Evolutionary conservation across 106 monocot species (phyloP).

Genomic region (Dioscorea dumetorum): DNA sequence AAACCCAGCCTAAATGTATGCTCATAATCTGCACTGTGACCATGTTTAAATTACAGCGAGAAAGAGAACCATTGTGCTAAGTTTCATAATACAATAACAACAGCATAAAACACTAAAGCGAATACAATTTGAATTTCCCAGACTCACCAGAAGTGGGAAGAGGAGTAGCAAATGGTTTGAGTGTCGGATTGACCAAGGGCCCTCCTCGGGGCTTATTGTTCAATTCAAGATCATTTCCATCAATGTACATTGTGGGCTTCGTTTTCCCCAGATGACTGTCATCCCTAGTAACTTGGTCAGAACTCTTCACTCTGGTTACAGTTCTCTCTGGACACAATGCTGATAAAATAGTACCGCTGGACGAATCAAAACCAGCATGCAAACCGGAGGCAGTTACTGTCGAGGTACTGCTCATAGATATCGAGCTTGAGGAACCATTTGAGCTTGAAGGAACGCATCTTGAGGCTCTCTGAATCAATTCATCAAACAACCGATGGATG

Average conservation of each 20-base stretch:
- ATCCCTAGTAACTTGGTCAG: conserved; percentile 12
- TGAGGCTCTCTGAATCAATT: conserved; percentile 26
- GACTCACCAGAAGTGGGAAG: conserved; percentile 22
- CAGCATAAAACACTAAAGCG: not conserved
- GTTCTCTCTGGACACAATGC: not conserved
- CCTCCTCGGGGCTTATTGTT: conserved; percentile 5
- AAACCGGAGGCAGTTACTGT: not conserved
- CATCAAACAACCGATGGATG: conserved; percentile 23
- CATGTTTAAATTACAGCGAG: not conserved
- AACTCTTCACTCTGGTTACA: not conserved
- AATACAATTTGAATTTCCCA: not conserved
- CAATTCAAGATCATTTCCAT: conserved; percentile 7
- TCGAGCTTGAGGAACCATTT: not conserved
- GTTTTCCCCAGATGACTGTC: conserved; percentile 26
- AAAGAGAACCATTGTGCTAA: not conserved
- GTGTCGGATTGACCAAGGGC: conserved; percentile 13
- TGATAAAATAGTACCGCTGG: not conserved
- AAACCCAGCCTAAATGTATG: too few species aligned
- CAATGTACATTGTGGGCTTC: conserved; percentile 11
- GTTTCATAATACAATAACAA: not conserved
- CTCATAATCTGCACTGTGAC: not conserved
- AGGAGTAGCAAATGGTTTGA: not conserved
- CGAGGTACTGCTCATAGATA: not conserved
- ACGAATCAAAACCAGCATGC: not conserved
- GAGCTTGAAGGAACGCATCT: conserved; percentile 15